Conservation (phyloP, 176 grass and related monocot species). For the Triticum monococcum region DNA sequence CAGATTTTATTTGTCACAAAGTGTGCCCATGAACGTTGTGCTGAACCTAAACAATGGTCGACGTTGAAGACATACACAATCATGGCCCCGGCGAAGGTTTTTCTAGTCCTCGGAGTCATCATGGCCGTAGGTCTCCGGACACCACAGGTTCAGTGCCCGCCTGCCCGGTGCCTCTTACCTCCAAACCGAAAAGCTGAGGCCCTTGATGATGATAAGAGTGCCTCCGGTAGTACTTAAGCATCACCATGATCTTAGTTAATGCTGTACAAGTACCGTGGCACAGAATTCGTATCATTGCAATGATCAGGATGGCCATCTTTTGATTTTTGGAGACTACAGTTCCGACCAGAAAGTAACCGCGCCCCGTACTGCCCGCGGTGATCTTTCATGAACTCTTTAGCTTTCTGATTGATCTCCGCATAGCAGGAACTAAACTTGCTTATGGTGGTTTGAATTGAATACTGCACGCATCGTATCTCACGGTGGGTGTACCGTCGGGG, state of each 20-base stretch:
- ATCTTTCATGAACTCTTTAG: not conserved
- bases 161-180: not conserved
- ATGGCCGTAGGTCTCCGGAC: not conserved
- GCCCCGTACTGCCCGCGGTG: not conserved
- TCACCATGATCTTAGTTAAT: not conserved
- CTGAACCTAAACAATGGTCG: not conserved
- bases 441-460: not conserved
- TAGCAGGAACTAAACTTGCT: too few relatives aligned
- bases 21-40: not conserved
- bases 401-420: not conserved
- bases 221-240: not conserved
- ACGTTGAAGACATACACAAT: not conserved
- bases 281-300: not conserved
- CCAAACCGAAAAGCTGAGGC: not conserved
- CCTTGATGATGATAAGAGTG: not conserved
- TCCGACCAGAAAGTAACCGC: constrained; percentile 8
- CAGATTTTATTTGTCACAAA: not conserved
- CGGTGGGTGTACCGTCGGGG: constrained; percentile 32
- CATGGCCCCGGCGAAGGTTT: not conserved
- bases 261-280: not conserved
- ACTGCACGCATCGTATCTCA: constrained; percentile 17
- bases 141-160: not conserved
- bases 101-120: not conserved
- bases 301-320: not conserved
- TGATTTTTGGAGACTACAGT: not conserved